These are phyloP conservation scores for Coemansia sp. DNA, from an alignment of 192 early-diverging fungal genomes.

Conservation along the genomic window DNA sequence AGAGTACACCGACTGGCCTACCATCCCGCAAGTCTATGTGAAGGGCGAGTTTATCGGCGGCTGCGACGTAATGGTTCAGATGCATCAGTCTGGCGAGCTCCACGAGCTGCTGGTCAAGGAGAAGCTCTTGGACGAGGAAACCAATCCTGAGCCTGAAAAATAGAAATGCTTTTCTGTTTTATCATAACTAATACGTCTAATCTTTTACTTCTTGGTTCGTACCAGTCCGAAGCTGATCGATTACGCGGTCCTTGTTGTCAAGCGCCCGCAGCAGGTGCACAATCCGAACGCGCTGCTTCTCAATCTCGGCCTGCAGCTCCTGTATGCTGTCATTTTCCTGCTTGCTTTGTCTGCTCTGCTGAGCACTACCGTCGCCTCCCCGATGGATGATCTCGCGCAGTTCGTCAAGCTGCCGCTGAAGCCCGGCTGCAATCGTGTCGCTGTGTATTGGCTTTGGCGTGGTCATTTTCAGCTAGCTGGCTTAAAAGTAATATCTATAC, in stretches of 20 bases:
- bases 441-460: neutral
- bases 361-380: neutral
- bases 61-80: conserved; percentile 85
- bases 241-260: conserved; percentile 24
- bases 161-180: conserved; percentile 44
- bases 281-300: conserved; percentile 31
- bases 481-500: neutral
- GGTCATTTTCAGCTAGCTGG: neutral
- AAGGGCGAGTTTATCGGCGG: conserved; percentile 96
- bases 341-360: neutral
- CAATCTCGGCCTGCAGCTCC: conserved; percentile 20
- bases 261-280: conserved; percentile 38
- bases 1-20: conserved; percentile 92
- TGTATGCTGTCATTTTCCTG: neutral
- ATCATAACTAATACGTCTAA: neutral
- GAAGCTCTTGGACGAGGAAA: too few species aligned
- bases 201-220: neutral
- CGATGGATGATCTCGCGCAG: conserved; percentile 20
- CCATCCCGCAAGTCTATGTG: conserved; percentile 93
- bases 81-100: conserved; percentile 89
- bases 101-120: conserved; percentile 37
- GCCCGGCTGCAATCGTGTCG: conserved; percentile 18
- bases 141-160: too few species aligned
- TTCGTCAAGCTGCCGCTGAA: conserved; percentile 43
- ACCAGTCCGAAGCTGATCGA: conserved; percentile 14